Base-by-base conservation (phyloP, 2,329 filamentous ascomycete genomes). In the Talaromyces sp. region DNA sequence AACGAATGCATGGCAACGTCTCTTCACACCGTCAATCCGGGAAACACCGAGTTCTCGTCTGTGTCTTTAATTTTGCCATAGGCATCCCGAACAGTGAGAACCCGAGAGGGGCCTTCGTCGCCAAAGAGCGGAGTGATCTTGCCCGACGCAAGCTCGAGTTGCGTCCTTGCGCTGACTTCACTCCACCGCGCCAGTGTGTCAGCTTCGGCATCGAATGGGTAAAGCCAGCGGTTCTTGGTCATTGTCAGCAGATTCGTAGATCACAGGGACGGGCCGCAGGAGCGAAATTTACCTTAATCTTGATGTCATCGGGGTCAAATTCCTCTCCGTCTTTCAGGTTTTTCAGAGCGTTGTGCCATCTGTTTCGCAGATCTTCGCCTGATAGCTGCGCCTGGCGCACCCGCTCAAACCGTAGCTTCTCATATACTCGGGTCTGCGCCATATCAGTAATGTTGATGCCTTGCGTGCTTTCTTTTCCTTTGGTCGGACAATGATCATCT, bases 191-290 rank as follows among this genome's bases (percentile, higher is more conserved):
- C 71, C 8, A 72, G 15, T 4, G 79, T 77, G 58, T 81, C 79
- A 3, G 71, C 73, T 67, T 82, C 78, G 7, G 78, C 77, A 63
- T 81, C 79, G 57, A 77, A 81, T 1, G 76, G 74, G 63, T 82
- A 81, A 22, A 82, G 63, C 71, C 78, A 80, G 36, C 78, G 69
- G 62, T 82, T 82, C 65, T 80, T 67, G 61, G 27, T 36, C 5
- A 42, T 13, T 22, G 63, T 56, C 15, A 62, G 33, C 54, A 33
- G 22, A 42, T n/a, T 11, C 7, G 25, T 27, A 62, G 22, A 49
- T 10, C 22, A 30, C 28, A 11, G 13, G 30, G 9, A 53, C 13
- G 19, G 13, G 6, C 2, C 13, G 28, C 47, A 22, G 17, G 39
- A 39, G 22, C 22, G 27, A 19, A 30, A 8, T 66, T 59, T 39